Percentiles rank a stretch among this genome's conserved stretches.
Conservation (phyloP, 352 stramenopile species). For the Pseudoperonospora humuli region DNA sequence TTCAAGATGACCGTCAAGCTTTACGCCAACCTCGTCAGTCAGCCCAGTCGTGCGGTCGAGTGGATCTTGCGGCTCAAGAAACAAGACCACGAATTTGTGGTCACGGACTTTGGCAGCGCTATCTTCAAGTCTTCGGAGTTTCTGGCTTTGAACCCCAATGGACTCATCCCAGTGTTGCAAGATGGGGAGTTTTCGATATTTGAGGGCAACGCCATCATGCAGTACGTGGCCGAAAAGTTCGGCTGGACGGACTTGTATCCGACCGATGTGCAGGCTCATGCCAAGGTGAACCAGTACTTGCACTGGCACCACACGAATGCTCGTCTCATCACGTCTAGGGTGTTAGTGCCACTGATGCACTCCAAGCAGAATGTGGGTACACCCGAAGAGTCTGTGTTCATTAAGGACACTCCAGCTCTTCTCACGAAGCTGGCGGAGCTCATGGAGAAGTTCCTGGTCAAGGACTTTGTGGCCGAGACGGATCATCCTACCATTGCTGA, state of each 20-base stretch:
- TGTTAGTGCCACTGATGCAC: constrained; percentile 31
- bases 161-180: constrained; percentile 25
- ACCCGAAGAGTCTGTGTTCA: constrained; percentile 5
- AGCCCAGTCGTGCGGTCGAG: constrained; percentile 23
- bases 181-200: constrained; percentile 31
- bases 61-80: constrained; percentile 39
- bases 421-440: constrained; percentile 23
- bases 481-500: constrained; percentile 25
- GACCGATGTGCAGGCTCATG: constrained; percentile 29
- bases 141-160: constrained; percentile 28
- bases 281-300: constrained; percentile 58
- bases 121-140: constrained; percentile 30
- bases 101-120: constrained; percentile 17
- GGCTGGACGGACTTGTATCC: constrained; percentile 44
- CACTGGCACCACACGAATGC: constrained; percentile 64
- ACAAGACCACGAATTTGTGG: constrained; percentile 22
- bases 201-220: constrained; percentile 40
- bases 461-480: constrained; percentile 24
- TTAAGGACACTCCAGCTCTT: constrained; percentile 11
- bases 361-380: constrained; percentile 14
- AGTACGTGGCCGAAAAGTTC: constrained; percentile 44
- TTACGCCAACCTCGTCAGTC: constrained; percentile 34
- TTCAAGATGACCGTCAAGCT: constrained; percentile 28
- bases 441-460: constrained; percentile 37
- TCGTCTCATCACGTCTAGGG: constrained; percentile 34